Conservation (phyloP, 2,329 filamentous ascomycete species). For the Hirsutella thompsonii region DNA sequence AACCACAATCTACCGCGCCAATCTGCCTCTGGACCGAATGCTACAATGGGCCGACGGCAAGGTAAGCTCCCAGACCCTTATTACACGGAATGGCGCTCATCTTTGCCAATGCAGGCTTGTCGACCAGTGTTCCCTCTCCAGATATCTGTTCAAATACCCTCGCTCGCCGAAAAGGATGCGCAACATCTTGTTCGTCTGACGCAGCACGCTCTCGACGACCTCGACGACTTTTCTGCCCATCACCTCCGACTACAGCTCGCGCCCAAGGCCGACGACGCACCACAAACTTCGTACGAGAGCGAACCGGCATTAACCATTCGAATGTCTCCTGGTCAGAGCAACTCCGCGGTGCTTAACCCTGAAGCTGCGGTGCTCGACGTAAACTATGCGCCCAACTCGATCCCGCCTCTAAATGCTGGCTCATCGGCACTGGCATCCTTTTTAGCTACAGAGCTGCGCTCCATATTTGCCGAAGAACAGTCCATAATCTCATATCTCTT, state of each 20-base stretch:
- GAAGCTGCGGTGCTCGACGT: constrained; percentile 64
- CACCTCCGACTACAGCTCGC: constrained; percentile 47
- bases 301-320: constrained; percentile 56
- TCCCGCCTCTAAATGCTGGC: constrained; percentile 53
- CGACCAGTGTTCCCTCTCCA: constrained; percentile 77
- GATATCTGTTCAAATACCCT: constrained; percentile 61
- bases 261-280: constrained; percentile 7
- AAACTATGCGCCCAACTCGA: constrained; percentile 57
- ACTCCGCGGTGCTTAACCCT: constrained; percentile 51
- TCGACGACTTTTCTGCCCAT: constrained; percentile 76
- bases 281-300: constrained; percentile 22
- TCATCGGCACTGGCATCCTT: constrained; percentile 65
- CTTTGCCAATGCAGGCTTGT: constrained; percentile 51
- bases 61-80: not conserved
- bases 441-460: constrained; percentile 64
- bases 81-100: not conserved
- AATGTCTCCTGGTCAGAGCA: constrained; percentile 50
- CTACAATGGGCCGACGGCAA: constrained; percentile 3
- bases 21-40: constrained; percentile 76
- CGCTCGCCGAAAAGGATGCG: constrained; percentile 52
- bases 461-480: constrained; percentile 78
- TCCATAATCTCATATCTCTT: constrained; percentile 68
- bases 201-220: constrained; percentile 73
- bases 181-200: constrained; percentile 66
- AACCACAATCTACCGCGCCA: constrained; percentile 80